These are phyloP conservation scores for Vinca major DNA, from an alignment of 305 asterid species.

Conservation along the genomic window DNA sequence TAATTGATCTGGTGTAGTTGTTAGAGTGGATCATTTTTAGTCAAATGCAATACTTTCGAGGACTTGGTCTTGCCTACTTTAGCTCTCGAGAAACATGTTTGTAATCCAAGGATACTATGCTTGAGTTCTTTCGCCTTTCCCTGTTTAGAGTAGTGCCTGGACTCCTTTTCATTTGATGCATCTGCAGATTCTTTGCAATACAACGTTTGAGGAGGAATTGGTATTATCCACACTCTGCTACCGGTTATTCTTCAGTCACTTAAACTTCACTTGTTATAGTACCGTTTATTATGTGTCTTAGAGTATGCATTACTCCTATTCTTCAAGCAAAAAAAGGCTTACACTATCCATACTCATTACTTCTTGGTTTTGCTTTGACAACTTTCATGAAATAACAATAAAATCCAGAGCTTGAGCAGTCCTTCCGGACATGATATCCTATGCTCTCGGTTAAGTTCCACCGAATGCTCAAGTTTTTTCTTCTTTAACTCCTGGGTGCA, in stretches of 20 bases:
- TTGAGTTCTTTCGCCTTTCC: neutral
- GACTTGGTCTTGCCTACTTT: neutral
- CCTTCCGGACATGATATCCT: neutral
- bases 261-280: neutral
- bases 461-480: neutral
- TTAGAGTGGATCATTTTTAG: neutral
- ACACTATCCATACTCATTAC: neutral
- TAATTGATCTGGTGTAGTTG: neutral
- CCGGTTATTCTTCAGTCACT: too few species aligned
- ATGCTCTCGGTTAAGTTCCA: neutral
- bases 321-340: neutral
- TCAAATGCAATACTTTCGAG: neutral
- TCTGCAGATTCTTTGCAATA: neutral
- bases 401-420: neutral
- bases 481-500: conserved; percentile 23
- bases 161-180: neutral
- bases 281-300: neutral
- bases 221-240: neutral
- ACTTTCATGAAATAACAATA: neutral
- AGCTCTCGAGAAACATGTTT: neutral
- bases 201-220: neutral
- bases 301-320: neutral
- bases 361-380: neutral
- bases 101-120: neutral
- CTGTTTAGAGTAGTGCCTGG: neutral